Base-by-base conservation (phyloP, 2,329 filamentous ascomycete genomes). In the Claviceps arundinis region DNA sequence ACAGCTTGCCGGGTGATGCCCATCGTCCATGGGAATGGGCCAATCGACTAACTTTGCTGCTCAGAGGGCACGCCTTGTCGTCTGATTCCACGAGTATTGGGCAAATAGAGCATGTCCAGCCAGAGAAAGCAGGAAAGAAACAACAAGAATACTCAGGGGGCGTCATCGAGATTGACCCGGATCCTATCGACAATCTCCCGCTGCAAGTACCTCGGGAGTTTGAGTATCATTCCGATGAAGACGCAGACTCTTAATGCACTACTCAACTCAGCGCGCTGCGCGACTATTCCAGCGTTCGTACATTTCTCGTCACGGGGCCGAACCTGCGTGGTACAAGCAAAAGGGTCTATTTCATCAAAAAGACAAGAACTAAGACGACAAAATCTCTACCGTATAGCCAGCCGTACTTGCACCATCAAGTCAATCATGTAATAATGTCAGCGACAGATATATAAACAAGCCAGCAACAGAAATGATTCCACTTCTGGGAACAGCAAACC, bases 11-110 rank as follows among this genome's bases (percentile, higher is more conserved):
- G 0, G 84, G 82, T 1, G 82, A 78, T 24, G 64, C 63, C 2
- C 70, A 72, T 13, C 69, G 74, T 52, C 86, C 87, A 0, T 91
- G 85, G 84, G 74, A 86, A 58, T 95, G 89, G 89, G 87, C 86
- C 0, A 75, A 74, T 47, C 74, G 76, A 52, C 83, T 93, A 73
- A 81, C 81, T 0, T 64, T 56, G 43, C 62, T 70, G 52, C 57
- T 71, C 56, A 62, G 72, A 43, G 52, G 61, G 2, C 60, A 65
- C 50, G 49, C 53, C 16, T 62, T 67, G 0, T 52, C 57, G 5
- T 50, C 50, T 2, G 43, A 37, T 5, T 46, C 52, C 4, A 37
- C 55, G 37, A 14, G 14, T 24, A 19, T 19, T 6, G 14, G 14
- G 38, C 37, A 43, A 34, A 1, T 9, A 11, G 30, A 34, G 30